Base-by-base conservation (phyloP, 371 early-diverging fungal species). In the Mycotypha africana region DNA sequence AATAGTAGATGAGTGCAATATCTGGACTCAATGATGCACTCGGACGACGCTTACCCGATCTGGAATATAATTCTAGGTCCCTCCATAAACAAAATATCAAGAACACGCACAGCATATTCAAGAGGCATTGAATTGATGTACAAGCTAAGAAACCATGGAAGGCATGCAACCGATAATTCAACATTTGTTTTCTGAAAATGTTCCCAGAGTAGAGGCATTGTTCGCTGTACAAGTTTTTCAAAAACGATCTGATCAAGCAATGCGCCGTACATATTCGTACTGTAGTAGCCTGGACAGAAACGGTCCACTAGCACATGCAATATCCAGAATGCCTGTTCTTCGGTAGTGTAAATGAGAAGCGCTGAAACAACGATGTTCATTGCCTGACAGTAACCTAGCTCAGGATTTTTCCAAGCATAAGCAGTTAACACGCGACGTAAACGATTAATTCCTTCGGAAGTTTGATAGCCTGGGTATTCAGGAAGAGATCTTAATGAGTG, bases 331-430 rank as follows among this genome's bases (percentile, higher is more conserved):
- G 95, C 95, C 56, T 98, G 97, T 66, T 97, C 96, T 62, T 98
- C 97, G 8, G 86, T 86, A 75, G 92, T 80, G 56, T 89, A 81
- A 71, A 98, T 92, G 31, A 98, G 70, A 38, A 98, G 70, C 1
- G 93, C 93, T 24, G 91, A 91, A 14, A 91, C 91, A 1, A 98
- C 90, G 64, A 98, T 93, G 62, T 98, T 98, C 98, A 98, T 98
- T 0, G 98, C 97, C 62, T 98, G 97, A 62, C 97, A 97, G 63
- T 98, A 98, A 9, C 98, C 98, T 28, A 98, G 79, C 56, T 93
- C 93, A 0, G 90, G 85, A 53, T 92, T 82, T 38, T 82, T 84
- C 83, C 86, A 85, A 28, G 91, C 78, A 60, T 92, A 92, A 0
- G 92, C 90, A 41, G 79, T 82, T 23, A 98, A 68, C 12, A 97